Conservation (phyloP, 2,329 filamentous ascomycete species). For the Davidsoniella eucalypti region DNA sequence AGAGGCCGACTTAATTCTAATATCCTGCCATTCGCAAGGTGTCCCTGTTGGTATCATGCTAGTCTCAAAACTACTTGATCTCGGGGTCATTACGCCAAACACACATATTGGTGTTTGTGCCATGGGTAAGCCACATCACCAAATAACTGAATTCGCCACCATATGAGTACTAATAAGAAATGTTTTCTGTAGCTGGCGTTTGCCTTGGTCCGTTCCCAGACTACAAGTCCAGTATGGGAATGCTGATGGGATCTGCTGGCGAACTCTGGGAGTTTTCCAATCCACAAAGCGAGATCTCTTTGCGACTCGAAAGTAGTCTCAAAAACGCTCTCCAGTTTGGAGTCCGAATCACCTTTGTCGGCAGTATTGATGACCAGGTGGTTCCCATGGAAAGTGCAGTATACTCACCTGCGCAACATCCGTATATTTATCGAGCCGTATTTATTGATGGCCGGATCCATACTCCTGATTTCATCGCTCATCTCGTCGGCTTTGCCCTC, state of each 20-base stretch:
- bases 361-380: conserved; percentile 92
- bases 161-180: not conserved
- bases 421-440: conserved; percentile 87
- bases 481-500: conserved; percentile 81
- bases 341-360: conserved; percentile 70
- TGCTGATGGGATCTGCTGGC: conserved; percentile 77
- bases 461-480: conserved; percentile 82
- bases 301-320: conserved; percentile 61
- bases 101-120: conserved; percentile 74
- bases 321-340: conserved; percentile 61
- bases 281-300: conserved; percentile 64
- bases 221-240: conserved; percentile 72
- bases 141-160: not conserved
- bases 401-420: conserved; percentile 71
- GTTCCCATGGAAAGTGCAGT: conserved; percentile 71
- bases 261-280: conserved; percentile 91
- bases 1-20: conserved; percentile 70
- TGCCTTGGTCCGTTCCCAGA: conserved; percentile 86
- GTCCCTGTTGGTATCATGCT: conserved; percentile 90
- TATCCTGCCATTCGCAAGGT: conserved; percentile 92
- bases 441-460: conserved; percentile 90
- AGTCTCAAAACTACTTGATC: conserved; percentile 77
- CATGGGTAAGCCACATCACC: conserved; percentile 31
- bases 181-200: conserved; percentile 48
- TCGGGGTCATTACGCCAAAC: conserved; percentile 57